These are phyloP conservation scores for Lomentospora prolificans DNA, from an alignment of 2,329 filamentous ascomycete genomes.

Conservation along the genomic window DNA sequence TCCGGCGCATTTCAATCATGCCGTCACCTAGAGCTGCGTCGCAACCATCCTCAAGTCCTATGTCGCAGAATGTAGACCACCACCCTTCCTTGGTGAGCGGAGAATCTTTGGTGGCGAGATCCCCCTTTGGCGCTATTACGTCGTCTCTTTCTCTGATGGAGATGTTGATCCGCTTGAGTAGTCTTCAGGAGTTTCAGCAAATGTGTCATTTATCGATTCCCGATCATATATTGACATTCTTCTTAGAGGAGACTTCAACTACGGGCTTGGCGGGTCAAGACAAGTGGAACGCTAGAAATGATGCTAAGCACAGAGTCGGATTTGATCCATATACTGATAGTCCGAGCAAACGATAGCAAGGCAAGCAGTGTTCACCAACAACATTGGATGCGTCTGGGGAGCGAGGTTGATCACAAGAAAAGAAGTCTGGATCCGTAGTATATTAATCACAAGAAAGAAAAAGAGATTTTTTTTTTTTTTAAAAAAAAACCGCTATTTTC, in stretches of 20 bases:
- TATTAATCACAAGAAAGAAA: too few relatives aligned
- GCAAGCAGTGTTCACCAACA: too few relatives aligned
- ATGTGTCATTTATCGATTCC: constrained; percentile 79
- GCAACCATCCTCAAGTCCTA: neutral
- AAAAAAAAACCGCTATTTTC: too few relatives aligned
- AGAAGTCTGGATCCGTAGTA: too few relatives aligned
- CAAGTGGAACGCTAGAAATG: constrained; percentile 31
- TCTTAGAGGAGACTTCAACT: constrained; percentile 55
- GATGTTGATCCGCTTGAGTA: constrained; percentile 75
- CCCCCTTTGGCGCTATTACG: constrained; percentile 41
- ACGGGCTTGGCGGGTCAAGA: constrained; percentile 38
- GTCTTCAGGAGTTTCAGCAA: constrained; percentile 88
- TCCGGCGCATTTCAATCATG: constrained; percentile 28
- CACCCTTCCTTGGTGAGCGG: constrained; percentile 11
- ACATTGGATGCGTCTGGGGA: too few relatives aligned
- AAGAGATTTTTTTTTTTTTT: too few relatives aligned
- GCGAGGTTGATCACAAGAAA: too few relatives aligned
- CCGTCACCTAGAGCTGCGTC: constrained; percentile 9
- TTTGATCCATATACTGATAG: constrained; percentile 47
- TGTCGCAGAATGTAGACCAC: constrained; percentile 8
- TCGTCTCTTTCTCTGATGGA: constrained; percentile 68
- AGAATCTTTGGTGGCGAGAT: constrained; percentile 27
- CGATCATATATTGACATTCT: constrained; percentile 83
- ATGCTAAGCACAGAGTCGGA: constrained; percentile 39
- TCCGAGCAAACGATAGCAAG: neutral